Conservation (phyloP, 2,329 filamentous ascomycete genomes). For the Monilinia vaccinii-corymbosi region DNA sequence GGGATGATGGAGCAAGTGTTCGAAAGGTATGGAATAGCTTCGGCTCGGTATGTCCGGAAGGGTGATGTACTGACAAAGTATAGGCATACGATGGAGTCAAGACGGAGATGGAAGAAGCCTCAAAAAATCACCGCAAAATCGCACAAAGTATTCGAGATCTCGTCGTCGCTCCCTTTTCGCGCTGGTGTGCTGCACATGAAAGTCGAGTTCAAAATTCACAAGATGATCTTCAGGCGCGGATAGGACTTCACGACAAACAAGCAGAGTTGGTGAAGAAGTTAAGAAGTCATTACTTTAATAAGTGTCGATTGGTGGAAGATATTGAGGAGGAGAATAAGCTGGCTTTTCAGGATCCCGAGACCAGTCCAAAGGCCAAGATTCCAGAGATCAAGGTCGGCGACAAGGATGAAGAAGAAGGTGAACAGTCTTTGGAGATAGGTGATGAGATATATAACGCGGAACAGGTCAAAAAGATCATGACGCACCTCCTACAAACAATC, state of each 20-base stretch:
- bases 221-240: constrained; percentile 81
- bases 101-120: constrained; percentile 82
- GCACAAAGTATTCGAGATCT: constrained; percentile 93
- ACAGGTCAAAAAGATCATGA: constrained; percentile 81
- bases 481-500: constrained; percentile 78
- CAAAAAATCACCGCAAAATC: constrained; percentile 88
- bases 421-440: constrained; percentile 79
- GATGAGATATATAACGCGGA: constrained; percentile 80
- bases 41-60: neutral
- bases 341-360: constrained; percentile 81
- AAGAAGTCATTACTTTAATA: constrained; percentile 96
- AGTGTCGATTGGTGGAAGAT: constrained; percentile 91
- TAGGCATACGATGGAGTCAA: constrained; percentile 93
- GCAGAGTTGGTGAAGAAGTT: constrained; percentile 86
- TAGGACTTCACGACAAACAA: constrained; percentile 90
- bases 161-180: constrained; percentile 85
- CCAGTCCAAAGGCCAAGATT: constrained; percentile 56
- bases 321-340: constrained; percentile 98
- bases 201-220: constrained; percentile 85
- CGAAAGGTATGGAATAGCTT: constrained; percentile 67
- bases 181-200: constrained; percentile 95
- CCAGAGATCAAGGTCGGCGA: constrained; percentile 84
- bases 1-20: constrained; percentile 91
- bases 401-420: constrained; percentile 60
- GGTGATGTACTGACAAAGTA: constrained; percentile 18